Evolutionary conservation across 2,329 filamentous ascomycete species (phyloP).

Genomic region (Pseudophaeomoniella oleicola): DNA sequence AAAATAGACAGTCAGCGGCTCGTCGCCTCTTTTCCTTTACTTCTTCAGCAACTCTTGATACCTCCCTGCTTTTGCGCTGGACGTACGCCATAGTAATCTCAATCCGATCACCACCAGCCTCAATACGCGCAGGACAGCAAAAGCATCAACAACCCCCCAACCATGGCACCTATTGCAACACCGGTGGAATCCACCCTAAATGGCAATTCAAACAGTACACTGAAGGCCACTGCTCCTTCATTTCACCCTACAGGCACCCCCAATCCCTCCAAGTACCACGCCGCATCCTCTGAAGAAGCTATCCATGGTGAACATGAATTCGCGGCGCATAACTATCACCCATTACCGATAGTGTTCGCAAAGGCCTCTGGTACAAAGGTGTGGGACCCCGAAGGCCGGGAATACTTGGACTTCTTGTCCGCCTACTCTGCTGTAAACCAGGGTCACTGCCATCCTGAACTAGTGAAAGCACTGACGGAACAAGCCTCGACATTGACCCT

Average conservation of each 20-base stretch:
- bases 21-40: no score
- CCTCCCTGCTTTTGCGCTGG: no score
- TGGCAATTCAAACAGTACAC: slow-evolving; percentile 2
- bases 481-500: slow-evolving; percentile 83
- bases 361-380: slow-evolving; percentile 73
- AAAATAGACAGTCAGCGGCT: no score
- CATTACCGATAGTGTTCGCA: slow-evolving; percentile 84
- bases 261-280: slow-evolving; percentile 45
- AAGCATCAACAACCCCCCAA: slow-evolving; percentile 1
- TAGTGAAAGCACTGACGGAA: slow-evolving; percentile 77
- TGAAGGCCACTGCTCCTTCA: slow-evolving; percentile 24
- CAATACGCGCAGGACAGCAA: no score
- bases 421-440: slow-evolving; percentile 98
- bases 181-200: slow-evolving; percentile 3
- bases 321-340: slow-evolving; percentile 98
- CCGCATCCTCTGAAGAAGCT: slow-evolving; percentile 62
- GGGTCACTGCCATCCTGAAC: slow-evolving; percentile 92
- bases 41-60: no score
- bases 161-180: slow-evolving; percentile 7
- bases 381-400: slow-evolving; percentile 90
- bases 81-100: slow-evolving; percentile 8
- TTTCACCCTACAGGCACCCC: slow-evolving; percentile 22
- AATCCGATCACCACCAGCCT: neutral
- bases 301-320: slow-evolving; percentile 69
- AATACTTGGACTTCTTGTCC: slow-evolving; percentile 96